Evolutionary conservation across 306 rosid species (phyloP), one percentile per base, ranked within the genome.

Genomic region (Dryas alaskensis): DNA sequence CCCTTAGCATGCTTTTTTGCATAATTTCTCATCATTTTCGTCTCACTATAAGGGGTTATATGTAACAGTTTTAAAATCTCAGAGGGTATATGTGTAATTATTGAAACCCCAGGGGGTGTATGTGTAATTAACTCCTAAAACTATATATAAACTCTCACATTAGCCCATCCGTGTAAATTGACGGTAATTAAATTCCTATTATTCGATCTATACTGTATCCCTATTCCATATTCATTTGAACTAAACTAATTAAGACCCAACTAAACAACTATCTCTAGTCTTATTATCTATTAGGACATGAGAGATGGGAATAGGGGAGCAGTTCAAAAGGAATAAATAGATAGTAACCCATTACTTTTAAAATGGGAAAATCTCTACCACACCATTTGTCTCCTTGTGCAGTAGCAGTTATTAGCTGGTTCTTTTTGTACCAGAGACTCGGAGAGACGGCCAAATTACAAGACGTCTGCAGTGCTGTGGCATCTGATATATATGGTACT

Each of bases 321-420:
- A 85, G 90, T 82, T 87, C 50, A 76, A 85, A 87, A 77, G 87
- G 92, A 85, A 84, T 74, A 69, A 64, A 58, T 61, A 84, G 85
- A 89, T 63, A 45, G 81, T 61, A 85, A 78, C 85, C 73, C 76
- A 74, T 59, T 65, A 51, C 69, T 69, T 79, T 77, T 54, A 67
- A 75, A 70, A 63, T 76, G 37, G 63, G 64, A 85, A 83, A 54
- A 80, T 84, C 74, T 73, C 72, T 54, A 68, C 70, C 82, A 49
- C 65, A 79, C 87, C 88, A 74, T 74, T 81, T 87, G 89, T 85
- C 90, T 48, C 70, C 52, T 75, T 71, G 82, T 80, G 66, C 13
- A 80, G 83, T 68, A 71, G 83, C 72, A 76, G 79, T 74, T 84
- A 63, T 65, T 39, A 77, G 80, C 81, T 80, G 87, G 77, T 82